Evolutionary conservation across 192 early-diverging fungal genomes (phyloP).

Genomic region (Mortierella antarctica): DNA sequence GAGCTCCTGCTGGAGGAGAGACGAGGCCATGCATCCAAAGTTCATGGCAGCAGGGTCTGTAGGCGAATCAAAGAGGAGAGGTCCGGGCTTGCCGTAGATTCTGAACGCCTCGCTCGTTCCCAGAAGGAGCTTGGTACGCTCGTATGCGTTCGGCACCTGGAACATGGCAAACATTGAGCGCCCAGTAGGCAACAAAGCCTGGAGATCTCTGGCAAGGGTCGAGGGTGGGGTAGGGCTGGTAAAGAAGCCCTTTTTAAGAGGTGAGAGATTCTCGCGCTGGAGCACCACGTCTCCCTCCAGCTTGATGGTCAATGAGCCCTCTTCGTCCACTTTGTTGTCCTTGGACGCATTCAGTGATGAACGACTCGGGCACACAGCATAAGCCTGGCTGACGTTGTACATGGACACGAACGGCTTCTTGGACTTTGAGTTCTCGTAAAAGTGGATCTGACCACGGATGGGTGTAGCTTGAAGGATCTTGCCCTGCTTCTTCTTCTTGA

Average conservation of each 20-base stretch:
- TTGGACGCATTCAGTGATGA: conserved; percentile 42
- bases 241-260: conserved; percentile 35
- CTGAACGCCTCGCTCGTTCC: conserved; percentile 47
- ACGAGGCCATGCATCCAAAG: conserved; percentile 51
- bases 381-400: conserved; percentile 65
- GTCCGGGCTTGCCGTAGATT: conserved; percentile 50
- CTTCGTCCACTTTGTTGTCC: conserved; percentile 45
- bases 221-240: conserved; percentile 30
- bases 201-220: conserved; percentile 24
- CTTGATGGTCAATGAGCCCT: conserved; percentile 48
- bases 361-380: conserved; percentile 63
- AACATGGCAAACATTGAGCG: conserved; percentile 48
- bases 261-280: conserved; percentile 38
- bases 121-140: conserved; percentile 44
- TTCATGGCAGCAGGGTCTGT: conserved; percentile 50
- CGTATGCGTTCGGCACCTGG: conserved; percentile 39
- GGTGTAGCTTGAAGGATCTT: conserved; percentile 55
- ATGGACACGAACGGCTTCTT: conserved; percentile 61
- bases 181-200: conserved; percentile 32
- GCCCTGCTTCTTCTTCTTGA: conserved; percentile 59
- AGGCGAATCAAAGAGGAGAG: conserved; percentile 41
- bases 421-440: conserved; percentile 63
- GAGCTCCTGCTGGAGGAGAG: conserved; percentile 45
- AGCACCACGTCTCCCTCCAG: conserved; percentile 49
- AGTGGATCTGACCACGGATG: conserved; percentile 60